Percentiles rank a stretch among this genome's conserved stretches.
These are phyloP conservation scores for Extremus antarcticus DNA, from an alignment of 495 filamentous ascomycete genomes.

Conservation along the genomic window DNA sequence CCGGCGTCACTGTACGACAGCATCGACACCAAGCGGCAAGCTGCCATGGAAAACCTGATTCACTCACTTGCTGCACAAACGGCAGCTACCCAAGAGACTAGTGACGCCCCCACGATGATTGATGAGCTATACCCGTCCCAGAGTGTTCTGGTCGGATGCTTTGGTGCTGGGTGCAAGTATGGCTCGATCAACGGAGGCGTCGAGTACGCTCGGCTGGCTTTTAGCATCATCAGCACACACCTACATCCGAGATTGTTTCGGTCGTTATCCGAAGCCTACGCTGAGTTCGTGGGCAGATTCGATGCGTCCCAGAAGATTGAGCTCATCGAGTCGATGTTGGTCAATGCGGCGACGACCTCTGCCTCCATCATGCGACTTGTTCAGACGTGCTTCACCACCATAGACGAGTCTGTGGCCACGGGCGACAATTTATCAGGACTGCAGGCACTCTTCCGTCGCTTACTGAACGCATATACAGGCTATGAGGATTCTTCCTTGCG, in stretches of 20 bases:
- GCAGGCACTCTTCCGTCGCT: background rate
- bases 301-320: background rate
- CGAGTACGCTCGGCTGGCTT: background rate
- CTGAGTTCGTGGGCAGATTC: background rate
- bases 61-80: too few relatives aligned
- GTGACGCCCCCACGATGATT: background rate
- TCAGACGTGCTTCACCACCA: background rate
- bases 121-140: background rate
- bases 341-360: background rate
- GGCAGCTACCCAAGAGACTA: too few relatives aligned
- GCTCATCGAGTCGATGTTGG: background rate
- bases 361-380: background rate
- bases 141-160: background rate
- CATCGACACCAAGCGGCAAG: background rate
- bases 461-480: background rate
- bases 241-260: background rate
- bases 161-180: background rate
- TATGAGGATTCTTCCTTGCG: background rate
- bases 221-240: background rate
- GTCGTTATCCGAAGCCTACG: background rate
- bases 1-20: background rate
- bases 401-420: background rate
- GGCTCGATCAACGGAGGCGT: background rate
- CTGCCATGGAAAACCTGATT: background rate
- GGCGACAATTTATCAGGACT: background rate